Evolutionary conservation across 2,329 filamentous ascomycete genomes (phyloP).

Genomic region (Nannizziopsis barbatae): DNA sequence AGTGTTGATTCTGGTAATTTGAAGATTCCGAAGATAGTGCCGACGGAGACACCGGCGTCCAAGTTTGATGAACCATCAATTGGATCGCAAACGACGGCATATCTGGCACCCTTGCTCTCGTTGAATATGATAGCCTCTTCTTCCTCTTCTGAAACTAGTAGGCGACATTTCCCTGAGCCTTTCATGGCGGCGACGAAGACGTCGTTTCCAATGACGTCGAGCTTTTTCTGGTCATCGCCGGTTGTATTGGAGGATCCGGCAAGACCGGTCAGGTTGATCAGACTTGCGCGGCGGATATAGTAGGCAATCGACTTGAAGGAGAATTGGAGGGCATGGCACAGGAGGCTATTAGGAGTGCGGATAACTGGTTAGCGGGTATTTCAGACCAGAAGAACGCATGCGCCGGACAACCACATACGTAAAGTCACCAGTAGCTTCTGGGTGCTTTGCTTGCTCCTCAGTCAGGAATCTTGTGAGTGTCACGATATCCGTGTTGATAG

Average conservation of each 20-base stretch:
- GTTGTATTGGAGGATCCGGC: conserved; percentile 91
- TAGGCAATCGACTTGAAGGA: conserved; percentile 99
- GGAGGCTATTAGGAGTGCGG: conserved; percentile 49
- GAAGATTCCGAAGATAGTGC: conserved; percentile 93
- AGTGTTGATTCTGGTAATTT: conserved; percentile 61
- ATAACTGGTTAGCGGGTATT: conserved; percentile 8
- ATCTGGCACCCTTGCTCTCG: conserved; percentile 61
- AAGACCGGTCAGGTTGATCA: conserved; percentile 91
- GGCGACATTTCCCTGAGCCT: conserved; percentile 76
- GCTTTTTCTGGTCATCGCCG: conserved; percentile 98
- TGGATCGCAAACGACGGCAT: conserved; percentile 92
- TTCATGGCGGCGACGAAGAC: conserved; percentile 93
- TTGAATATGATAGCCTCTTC: conserved; percentile 83
- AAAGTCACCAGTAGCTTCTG: conserved; percentile 95
- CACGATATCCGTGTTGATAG: conserved; percentile 91
- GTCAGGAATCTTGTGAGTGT: conserved; percentile 92
- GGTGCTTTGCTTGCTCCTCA: conserved; percentile 87
- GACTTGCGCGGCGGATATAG: conserved; percentile 90
- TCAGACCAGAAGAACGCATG: neutral
- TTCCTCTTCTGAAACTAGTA: conserved; percentile 96
- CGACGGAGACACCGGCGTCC: conserved; percentile 93
- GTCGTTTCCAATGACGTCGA: conserved; percentile 97
- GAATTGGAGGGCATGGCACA: conserved; percentile 97
- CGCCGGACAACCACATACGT: conserved; percentile 52
- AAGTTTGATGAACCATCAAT: conserved; percentile 97